These are phyloP conservation scores for Calophaca sinica DNA, from an alignment of 306 rosid species.

Conservation along the genomic window DNA sequence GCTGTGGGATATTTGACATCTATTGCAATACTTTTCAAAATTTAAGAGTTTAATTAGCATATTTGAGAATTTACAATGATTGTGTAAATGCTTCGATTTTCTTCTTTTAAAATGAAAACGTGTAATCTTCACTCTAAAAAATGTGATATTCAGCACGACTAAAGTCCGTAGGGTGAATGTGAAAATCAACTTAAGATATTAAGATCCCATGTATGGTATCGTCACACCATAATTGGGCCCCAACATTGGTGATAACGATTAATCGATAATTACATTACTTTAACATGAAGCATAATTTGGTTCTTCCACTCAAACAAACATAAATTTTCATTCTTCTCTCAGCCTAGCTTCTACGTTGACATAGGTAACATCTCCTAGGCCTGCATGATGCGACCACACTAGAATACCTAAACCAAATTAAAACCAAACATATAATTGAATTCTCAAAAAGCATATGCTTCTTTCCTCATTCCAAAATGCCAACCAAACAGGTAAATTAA, in stretches of 20 bases:
- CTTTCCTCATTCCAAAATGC: constrained; percentile 45
- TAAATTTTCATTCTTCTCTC: constrained; percentile 27
- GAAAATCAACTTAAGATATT: not conserved
- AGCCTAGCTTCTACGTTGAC: constrained; percentile 7
- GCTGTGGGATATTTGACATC: too few relatives aligned
- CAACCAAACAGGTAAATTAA: constrained; percentile 61
- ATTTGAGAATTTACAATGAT: too few relatives aligned
- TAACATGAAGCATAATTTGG: constrained; percentile 20
- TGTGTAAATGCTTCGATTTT: too few relatives aligned
- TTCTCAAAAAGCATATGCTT: constrained; percentile 28
- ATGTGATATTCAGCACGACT: too few relatives aligned
- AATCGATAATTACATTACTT: not conserved
- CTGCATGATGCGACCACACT: constrained; percentile 27
- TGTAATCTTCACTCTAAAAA: too few relatives aligned
- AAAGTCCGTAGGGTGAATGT: not conserved
- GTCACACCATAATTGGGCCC: constrained; percentile 29
- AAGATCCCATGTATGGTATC: not conserved
- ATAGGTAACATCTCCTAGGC: constrained; percentile 24
- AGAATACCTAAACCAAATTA: not conserved
- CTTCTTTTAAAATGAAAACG: too few relatives aligned
- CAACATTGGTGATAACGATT: constrained; percentile 29
- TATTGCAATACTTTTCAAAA: too few relatives aligned
- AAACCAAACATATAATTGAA: constrained; percentile 17
- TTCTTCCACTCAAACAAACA: constrained; percentile 29
- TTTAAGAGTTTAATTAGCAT: too few relatives aligned